Conservation (phyloP, 139 green algal genomes). For the Deuterostichococcus epilithicus region DNA sequence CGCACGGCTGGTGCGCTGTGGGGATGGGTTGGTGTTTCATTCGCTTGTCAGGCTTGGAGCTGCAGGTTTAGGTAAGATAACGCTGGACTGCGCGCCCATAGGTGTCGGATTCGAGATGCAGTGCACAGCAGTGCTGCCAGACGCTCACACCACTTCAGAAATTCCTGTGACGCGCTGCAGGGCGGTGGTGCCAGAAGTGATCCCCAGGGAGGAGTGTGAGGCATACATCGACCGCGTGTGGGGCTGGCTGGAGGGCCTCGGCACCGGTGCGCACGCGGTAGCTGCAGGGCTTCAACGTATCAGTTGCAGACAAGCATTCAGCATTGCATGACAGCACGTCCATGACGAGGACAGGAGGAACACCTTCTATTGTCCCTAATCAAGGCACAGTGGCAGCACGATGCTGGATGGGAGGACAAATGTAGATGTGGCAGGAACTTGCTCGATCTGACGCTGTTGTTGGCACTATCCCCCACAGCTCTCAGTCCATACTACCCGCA, state of each 20-base stretch:
- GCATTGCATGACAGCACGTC: too few relatives aligned
- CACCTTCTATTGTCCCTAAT: too few relatives aligned
- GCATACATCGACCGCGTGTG: neutral
- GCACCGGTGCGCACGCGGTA: neutral
- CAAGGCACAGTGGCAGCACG: too few relatives aligned
- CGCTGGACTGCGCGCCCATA: neutral
- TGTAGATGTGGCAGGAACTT: too few relatives aligned
- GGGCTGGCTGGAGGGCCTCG: slow-evolving; percentile 14
- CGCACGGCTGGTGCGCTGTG: slow-evolving; percentile 6
- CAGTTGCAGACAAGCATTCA: too few relatives aligned
- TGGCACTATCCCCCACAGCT: too few relatives aligned
- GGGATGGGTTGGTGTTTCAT: too few relatives aligned
- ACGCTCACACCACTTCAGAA: neutral
- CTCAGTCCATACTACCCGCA: neutral
- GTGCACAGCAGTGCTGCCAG: neutral
- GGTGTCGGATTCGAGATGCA: neutral
- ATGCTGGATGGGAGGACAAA: too few relatives aligned
- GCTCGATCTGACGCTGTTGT: too few relatives aligned
- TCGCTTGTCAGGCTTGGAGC: neutral
- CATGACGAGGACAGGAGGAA: too few relatives aligned
- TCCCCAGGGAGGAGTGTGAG: neutral
- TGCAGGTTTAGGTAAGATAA: neutral
- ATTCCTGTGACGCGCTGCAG: neutral
- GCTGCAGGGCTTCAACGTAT: too few relatives aligned
- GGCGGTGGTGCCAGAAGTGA: neutral